Evolutionary conservation across 2,329 filamentous ascomycete genomes (phyloP).

Genomic region (Fusarium incarnatum): DNA sequence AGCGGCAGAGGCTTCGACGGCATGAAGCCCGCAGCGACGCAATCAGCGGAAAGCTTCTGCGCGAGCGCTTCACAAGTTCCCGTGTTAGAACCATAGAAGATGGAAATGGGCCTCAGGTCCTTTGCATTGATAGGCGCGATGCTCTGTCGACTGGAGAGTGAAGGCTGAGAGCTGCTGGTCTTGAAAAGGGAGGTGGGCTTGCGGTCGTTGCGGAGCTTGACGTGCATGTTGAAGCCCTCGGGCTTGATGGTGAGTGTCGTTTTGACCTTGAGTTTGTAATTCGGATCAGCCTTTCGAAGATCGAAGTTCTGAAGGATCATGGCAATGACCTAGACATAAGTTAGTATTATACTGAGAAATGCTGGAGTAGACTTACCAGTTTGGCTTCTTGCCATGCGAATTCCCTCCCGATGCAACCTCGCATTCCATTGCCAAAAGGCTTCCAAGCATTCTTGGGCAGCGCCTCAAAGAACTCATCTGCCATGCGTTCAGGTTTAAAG

Average conservation of each 20-base stretch:
- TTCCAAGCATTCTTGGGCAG: slow-evolving; percentile 23
- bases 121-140: background rate
- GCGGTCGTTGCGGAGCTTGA: slow-evolving; percentile 3
- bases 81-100: slow-evolving; percentile 6
- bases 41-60: slow-evolving; percentile 1
- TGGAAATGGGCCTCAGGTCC: slow-evolving; percentile 5
- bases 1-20: background rate
- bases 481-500: slow-evolving; percentile 15
- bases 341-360: fast-evolving
- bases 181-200: slow-evolving; percentile 3
- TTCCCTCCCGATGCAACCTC: slow-evolving; percentile 10
- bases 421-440: slow-evolving; percentile 5
- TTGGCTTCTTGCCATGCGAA: slow-evolving; percentile 19
- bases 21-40: slow-evolving; percentile 7
- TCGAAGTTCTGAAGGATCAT: slow-evolving; percentile 17
- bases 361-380: background rate
- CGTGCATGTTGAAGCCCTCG: background rate
- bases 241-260: slow-evolving; percentile 2
- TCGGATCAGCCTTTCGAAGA: background rate
- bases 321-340: background rate
- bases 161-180: background rate
- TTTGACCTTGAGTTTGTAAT: slow-evolving; percentile 18
- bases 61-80: slow-evolving; percentile 11
- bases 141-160: background rate
- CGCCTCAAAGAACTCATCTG: slow-evolving; percentile 1